Percentiles rank a stretch among this genome's conserved stretches.
Conservation (phyloP, 1,284 basidiomycete genomes). For the Ustilago shanxiensis region DNA sequence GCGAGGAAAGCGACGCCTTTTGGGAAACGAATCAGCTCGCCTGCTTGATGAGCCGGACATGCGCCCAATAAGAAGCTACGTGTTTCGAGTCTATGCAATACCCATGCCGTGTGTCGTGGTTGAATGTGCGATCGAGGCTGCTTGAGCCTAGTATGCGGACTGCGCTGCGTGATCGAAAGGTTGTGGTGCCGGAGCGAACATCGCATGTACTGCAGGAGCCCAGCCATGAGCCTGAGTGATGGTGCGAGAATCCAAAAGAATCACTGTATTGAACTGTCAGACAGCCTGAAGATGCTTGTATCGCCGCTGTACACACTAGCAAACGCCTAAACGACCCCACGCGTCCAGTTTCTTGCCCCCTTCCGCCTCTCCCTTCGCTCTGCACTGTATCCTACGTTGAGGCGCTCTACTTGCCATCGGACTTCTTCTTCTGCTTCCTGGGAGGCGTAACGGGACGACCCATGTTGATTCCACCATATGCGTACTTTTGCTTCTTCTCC, state of each 20-base stretch:
- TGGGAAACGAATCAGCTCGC: no score
- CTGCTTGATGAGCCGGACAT: no score
- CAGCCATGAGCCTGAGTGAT: neutral
- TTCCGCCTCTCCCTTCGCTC: neutral
- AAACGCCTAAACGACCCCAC: neutral
- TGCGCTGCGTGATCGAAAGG: no score
- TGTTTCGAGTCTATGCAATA: no score
- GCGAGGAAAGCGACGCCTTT: no score
- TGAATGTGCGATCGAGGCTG: no score
- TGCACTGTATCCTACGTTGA: slow-evolving; percentile 7
- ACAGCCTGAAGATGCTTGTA: no score
- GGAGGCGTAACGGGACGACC: slow-evolving; percentile 74
- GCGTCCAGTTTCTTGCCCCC: neutral
- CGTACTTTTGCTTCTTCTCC: slow-evolving; percentile 93
- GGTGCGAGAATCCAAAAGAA: neutral
- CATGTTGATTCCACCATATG: slow-evolving; percentile 70
- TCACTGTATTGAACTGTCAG: no score
- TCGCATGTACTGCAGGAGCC: neutral
- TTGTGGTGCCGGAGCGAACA: no score
- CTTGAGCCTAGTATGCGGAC: no score
- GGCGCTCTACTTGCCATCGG: slow-evolving; percentile 62
- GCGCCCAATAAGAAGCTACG: no score
- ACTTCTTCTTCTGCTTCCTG: slow-evolving; percentile 74
- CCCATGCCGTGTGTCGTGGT: neutral
- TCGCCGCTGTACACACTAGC: no score